phyloP scores from a whole-genome alignment of 306 rosid genomes.

The Glycyrrhiza uralensis region DNA sequence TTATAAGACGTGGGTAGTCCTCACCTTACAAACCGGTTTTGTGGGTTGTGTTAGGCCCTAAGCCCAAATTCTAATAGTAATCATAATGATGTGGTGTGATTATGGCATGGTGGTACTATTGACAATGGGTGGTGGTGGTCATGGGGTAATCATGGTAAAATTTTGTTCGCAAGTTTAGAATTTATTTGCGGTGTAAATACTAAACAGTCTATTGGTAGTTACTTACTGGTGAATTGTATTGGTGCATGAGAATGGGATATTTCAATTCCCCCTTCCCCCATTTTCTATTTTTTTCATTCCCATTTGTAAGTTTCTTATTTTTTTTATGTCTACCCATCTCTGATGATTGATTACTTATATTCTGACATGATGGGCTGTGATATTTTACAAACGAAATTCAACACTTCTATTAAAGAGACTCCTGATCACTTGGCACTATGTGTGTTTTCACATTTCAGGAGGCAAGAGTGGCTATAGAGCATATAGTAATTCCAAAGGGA shows the following conservation, averaged over 20 bases:
- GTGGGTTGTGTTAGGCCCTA: too few relatives aligned
- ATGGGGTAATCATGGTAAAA: not conserved
- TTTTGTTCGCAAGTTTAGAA: too few relatives aligned
- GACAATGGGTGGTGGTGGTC: not conserved
- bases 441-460: slow-evolving; percentile 53
- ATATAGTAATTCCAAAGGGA: slow-evolving; percentile 68
- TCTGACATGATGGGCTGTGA: not conserved
- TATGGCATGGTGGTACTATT: not conserved
- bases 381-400: not conserved
- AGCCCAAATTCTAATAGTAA: too few relatives aligned
- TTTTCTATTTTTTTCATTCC: too few relatives aligned
- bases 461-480: slow-evolving; percentile 90
- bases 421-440: not conserved
- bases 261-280: not conserved
- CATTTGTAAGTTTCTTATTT: not conserved
- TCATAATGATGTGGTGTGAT: too few relatives aligned
- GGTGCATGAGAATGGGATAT: not conserved
- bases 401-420: not conserved
- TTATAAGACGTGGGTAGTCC: too few relatives aligned
- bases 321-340: not conserved
- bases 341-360: slow-evolving; percentile 2
- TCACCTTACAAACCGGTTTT: too few relatives aligned
- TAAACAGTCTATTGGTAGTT: not conserved
- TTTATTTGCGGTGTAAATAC: too few relatives aligned
- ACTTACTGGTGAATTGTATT: not conserved